These are phyloP conservation scores for Dichomitus squalens DNA, from an alignment of 1,284 basidiomycete species.

Conservation along the genomic window DNA sequence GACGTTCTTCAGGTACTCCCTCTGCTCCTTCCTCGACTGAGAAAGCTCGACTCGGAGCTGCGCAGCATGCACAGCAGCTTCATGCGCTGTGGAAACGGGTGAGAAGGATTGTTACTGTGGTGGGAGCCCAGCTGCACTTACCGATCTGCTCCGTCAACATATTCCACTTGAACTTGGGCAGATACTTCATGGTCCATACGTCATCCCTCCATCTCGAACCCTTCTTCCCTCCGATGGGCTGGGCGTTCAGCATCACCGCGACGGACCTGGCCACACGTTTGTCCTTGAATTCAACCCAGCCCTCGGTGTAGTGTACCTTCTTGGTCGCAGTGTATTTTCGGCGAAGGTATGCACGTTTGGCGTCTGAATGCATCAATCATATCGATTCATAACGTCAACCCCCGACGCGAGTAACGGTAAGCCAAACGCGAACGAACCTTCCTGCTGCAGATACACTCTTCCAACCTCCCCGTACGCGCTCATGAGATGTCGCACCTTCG, in stretches of 20 bases:
- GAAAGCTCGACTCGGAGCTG: conserved; percentile 89
- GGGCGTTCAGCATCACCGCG: conserved; percentile 95
- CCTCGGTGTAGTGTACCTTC: conserved; percentile 89
- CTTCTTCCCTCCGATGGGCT: conserved; percentile 94
- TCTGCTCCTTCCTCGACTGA: conserved; percentile 88
- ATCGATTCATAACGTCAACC: neutral
- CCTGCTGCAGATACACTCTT: conserved; percentile 85
- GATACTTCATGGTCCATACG: conserved; percentile 99
- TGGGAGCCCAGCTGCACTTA: conserved; percentile 47
- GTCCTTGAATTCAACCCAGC: conserved; percentile 98
- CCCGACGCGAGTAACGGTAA: neutral
- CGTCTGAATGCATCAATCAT: conserved; percentile 48
- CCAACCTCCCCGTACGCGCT: conserved; percentile 82
- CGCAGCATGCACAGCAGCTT: conserved; percentile 87
- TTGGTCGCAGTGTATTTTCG: conserved; percentile 81
- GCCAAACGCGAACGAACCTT: conserved; percentile 52
- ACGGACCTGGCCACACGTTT: conserved; percentile 90
- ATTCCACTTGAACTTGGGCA: conserved; percentile 98
- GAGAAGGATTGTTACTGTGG: neutral
- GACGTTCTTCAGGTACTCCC: conserved; percentile 93
- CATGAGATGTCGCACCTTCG: conserved; percentile 95
- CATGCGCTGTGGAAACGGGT: conserved; percentile 70
- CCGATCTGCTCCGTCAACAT: conserved; percentile 99
- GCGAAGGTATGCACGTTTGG: conserved; percentile 77
- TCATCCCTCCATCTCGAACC: conserved; percentile 93